Conservation (phyloP, 352 stramenopile species). For the Phytophthora agathidicida region DNA sequence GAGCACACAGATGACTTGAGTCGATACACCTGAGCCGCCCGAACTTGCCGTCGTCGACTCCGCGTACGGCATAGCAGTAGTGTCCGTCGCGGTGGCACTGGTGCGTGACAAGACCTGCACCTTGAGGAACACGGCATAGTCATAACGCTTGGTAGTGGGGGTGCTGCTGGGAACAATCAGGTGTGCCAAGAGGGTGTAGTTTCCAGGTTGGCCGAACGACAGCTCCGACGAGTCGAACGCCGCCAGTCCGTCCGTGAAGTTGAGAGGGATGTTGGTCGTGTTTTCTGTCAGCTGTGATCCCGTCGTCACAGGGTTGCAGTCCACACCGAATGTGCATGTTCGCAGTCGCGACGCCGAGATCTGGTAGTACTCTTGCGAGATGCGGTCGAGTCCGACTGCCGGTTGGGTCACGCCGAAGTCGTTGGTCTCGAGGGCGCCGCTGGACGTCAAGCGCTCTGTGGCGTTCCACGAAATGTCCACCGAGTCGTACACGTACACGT, state of each 20-base stretch:
- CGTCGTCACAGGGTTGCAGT: constrained; percentile 65
- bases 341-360: constrained; percentile 64
- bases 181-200: constrained; percentile 65
- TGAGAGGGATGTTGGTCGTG: constrained; percentile 54
- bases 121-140: constrained; percentile 72
- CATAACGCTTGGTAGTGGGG: constrained; percentile 51
- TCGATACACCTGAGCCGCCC: constrained; percentile 53
- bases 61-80: constrained; percentile 43
- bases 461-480: constrained; percentile 75
- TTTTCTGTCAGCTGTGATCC: constrained; percentile 48
- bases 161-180: constrained; percentile 60
- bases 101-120: constrained; percentile 38
- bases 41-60: constrained; percentile 27
- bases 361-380: constrained; percentile 60
- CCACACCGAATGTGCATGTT: constrained; percentile 41
- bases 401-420: constrained; percentile 53
- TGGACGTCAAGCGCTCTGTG: constrained; percentile 45
- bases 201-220: constrained; percentile 51
- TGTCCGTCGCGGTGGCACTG: constrained; percentile 30
- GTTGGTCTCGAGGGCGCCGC: constrained; percentile 45
- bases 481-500: constrained; percentile 63
- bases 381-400: constrained; percentile 48
- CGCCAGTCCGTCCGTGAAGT: constrained; percentile 59
- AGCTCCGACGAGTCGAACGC: constrained; percentile 62
- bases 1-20: constrained; percentile 63